Conservation (phyloP, 2,329 filamentous ascomycete species). For the Nemania serpens region DNA sequence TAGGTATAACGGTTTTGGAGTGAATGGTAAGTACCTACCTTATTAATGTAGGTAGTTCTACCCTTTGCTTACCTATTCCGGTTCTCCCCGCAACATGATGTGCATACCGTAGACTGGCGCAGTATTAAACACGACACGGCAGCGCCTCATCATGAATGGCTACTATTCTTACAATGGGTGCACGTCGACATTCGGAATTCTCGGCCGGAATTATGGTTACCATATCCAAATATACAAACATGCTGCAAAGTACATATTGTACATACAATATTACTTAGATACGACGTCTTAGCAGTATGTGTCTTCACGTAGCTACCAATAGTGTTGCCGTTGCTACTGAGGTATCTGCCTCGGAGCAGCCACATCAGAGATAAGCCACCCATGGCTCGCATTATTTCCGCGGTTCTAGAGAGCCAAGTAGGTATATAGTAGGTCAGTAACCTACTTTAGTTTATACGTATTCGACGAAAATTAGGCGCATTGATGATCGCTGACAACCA, state of each 20-base stretch:
- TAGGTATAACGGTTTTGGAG: no score
- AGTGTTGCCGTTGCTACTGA: no score
- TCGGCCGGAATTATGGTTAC: constrained; percentile 15
- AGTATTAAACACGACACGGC: constrained; percentile 1
- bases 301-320: not conserved
- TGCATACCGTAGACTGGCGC: constrained; percentile 7
- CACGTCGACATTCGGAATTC: not conserved
- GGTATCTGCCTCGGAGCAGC: not conserved
- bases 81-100: constrained; percentile 19
- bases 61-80: constrained; percentile 7
- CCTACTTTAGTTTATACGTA: no score
- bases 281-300: not conserved
- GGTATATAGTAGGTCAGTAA: not conserved
- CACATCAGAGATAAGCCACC: constrained; percentile 20
- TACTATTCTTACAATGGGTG: not conserved
- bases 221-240: no score
- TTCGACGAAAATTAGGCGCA: constrained; percentile 16
- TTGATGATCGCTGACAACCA: constrained; percentile 17
- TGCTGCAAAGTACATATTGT: no score
- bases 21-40: not conserved
- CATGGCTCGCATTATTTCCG: constrained; percentile 21
- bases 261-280: no score
- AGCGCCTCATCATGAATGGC: constrained; percentile 11
- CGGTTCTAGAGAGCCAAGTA: constrained; percentile 13
- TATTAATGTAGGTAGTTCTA: not conserved